Evolutionary conservation across 345 rosid species (phyloP).

Genomic region (Camelina sativa): DNA sequence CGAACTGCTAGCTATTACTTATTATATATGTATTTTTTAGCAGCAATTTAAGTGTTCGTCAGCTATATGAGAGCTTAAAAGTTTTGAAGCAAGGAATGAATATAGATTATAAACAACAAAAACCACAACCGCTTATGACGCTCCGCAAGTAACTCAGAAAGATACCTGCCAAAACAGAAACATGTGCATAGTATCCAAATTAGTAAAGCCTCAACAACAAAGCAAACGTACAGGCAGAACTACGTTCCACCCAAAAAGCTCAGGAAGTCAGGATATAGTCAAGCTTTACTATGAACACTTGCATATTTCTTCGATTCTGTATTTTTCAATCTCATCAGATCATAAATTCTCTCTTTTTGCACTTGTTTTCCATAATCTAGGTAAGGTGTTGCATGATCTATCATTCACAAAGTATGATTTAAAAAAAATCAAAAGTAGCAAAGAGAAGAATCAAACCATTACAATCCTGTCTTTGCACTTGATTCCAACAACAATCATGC

Average conservation of each 20-base stretch:
- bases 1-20: neutral
- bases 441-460: no score
- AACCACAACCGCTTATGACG: constrained; percentile 56
- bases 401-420: no score
- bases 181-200: neutral
- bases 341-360: no score
- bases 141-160: constrained; percentile 75
- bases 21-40: constrained; percentile 1
- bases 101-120: neutral
- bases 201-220: constrained; percentile 13
- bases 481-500: no score
- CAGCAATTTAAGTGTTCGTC: constrained; percentile 1
- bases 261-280: no score
- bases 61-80: constrained; percentile 21
- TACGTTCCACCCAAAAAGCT: neutral
- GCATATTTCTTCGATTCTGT: no score
- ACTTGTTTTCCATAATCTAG: no score
- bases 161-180: constrained; percentile 65
- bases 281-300: no score
- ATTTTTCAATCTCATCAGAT: no score
- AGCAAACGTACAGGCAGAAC: neutral
- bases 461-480: no score
- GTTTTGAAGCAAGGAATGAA: constrained; percentile 22
- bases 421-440: no score
- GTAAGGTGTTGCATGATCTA: no score